Evolutionary conservation across 2,329 filamentous ascomycete species (phyloP).

Genomic region (Setomelanomma holmii): DNA sequence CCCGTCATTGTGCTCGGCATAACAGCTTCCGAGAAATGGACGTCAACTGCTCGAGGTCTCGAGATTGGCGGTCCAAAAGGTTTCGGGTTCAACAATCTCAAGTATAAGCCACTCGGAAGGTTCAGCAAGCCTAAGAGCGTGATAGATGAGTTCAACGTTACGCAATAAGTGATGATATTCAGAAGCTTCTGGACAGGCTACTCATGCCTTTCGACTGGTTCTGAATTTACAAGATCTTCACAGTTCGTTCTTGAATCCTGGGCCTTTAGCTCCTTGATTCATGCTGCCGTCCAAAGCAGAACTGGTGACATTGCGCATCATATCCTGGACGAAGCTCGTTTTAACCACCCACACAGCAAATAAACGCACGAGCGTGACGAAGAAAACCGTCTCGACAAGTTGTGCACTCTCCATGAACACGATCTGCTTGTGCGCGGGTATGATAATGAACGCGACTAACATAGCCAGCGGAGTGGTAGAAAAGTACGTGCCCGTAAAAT

Average conservation of each 20-base stretch:
- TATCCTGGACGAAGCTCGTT: constrained; percentile 6
- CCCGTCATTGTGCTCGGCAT: constrained; percentile 11
- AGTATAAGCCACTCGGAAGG: background rate
- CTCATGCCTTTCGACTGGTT: too few relatives aligned
- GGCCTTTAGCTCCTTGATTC: background rate
- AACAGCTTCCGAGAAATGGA: constrained; percentile 6
- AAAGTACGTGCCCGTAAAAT: constrained; percentile 4
- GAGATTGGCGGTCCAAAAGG: constrained; percentile 2
- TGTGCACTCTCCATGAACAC: constrained; percentile 15
- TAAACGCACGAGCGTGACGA: constrained; percentile 2
- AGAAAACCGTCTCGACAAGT: constrained; percentile 11
- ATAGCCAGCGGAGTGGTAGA: constrained; percentile 6
- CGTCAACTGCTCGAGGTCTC: constrained; percentile 4
- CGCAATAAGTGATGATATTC: background rate
- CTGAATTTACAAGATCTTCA: too few relatives aligned
- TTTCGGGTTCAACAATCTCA: constrained; percentile 7
- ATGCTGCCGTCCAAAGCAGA: background rate
- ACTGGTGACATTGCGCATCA: constrained; percentile 11
- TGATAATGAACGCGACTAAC: constrained; percentile 12
- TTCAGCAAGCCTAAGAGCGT: constrained; percentile 6
- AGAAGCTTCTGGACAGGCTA: too few relatives aligned
- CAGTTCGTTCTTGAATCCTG: too few relatives aligned
- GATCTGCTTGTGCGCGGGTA: constrained; percentile 21
- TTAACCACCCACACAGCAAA: constrained; percentile 17
- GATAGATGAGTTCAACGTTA: constrained; percentile 1